Evolutionary conservation across 164 flowering plant species (phyloP).

Genomic region (Magnolia officinalis): DNA sequence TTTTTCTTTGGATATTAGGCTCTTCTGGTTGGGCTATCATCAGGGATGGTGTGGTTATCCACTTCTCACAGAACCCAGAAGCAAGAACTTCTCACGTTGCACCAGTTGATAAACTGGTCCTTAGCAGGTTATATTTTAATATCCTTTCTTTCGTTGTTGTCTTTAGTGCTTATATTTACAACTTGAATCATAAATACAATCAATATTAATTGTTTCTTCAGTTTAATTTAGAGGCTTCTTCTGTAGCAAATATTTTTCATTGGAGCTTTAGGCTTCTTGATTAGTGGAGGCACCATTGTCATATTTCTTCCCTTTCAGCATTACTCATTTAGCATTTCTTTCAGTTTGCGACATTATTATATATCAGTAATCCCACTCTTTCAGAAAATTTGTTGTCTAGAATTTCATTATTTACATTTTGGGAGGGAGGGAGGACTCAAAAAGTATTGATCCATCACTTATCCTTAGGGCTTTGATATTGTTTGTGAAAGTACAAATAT

Average conservation of each 20-base stretch:
- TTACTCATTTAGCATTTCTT: not conserved
- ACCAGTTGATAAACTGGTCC: slow-evolving; percentile 84
- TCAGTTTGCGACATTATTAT: not conserved
- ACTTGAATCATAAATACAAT: not conserved
- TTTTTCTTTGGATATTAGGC: slow-evolving; percentile 33
- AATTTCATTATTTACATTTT: not conserved
- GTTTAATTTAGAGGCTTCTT: not conserved
- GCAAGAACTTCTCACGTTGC: slow-evolving; percentile 64
- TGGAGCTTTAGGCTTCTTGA: not conserved
- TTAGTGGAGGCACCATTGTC: not conserved
- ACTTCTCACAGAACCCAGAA: slow-evolving; percentile 81
- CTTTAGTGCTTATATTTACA: not conserved
- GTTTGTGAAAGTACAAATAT: no score
- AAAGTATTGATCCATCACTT: no score
- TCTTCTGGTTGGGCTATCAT: slow-evolving; percentile 68
- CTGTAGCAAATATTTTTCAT: no score
- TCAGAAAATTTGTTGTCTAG: not conserved
- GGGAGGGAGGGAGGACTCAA: not conserved
- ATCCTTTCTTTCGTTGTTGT: not conserved
- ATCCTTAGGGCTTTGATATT: no score
- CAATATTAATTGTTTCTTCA: not conserved
- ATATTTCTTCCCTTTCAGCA: not conserved
- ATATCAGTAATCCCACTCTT: not conserved
- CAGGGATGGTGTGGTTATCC: slow-evolving; percentile 72
- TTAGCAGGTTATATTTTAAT: slow-evolving; percentile 53